Evolutionary conservation across 495 filamentous ascomycete species (phyloP).

Genomic region (Pseudomonodictys pantanalensis): DNA sequence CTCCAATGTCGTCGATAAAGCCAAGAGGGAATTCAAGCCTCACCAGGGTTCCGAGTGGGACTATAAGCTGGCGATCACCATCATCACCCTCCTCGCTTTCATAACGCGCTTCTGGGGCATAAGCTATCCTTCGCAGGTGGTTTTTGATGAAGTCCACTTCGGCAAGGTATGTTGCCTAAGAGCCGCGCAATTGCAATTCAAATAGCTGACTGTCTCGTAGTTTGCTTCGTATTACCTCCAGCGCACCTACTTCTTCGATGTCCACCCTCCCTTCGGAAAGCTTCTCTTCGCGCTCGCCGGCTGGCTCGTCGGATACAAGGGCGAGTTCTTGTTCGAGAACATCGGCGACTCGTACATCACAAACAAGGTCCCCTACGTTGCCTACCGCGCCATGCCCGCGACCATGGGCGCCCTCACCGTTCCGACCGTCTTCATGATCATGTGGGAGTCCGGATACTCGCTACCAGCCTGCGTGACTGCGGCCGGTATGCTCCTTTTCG

Average conservation of each 20-base stretch:
- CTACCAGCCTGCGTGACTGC: constrained; percentile 87
- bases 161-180: constrained; percentile 71
- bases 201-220: constrained; percentile 45
- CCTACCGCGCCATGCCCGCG: constrained; percentile 90
- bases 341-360: constrained; percentile 97
- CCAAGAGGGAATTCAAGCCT: constrained; percentile 33
- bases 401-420: constrained; percentile 89
- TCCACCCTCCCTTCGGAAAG: constrained; percentile 95
- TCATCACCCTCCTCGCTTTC: constrained; percentile 84
- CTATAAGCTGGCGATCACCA: constrained; percentile 73
- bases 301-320: constrained; percentile 93
- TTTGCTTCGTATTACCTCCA: constrained; percentile 97
- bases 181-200: not conserved
- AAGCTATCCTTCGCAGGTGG: constrained; percentile 89
- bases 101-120: constrained; percentile 93
- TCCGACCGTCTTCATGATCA: constrained; percentile 90
- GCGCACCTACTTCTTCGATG: constrained; percentile 99
- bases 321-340: constrained; percentile 97
- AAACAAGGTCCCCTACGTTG: constrained; percentile 95
- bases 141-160: constrained; percentile 99
- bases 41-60: constrained; percentile 62
- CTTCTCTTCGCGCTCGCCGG: constrained; percentile 89
- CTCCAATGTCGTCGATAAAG: constrained; percentile 30
- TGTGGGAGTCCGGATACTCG: constrained; percentile 99
- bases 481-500: constrained; percentile 83